These are phyloP conservation scores for Heterobasidion irregulare DNA, from an alignment of 1,284 basidiomycete species.

Conservation along the genomic window DNA sequence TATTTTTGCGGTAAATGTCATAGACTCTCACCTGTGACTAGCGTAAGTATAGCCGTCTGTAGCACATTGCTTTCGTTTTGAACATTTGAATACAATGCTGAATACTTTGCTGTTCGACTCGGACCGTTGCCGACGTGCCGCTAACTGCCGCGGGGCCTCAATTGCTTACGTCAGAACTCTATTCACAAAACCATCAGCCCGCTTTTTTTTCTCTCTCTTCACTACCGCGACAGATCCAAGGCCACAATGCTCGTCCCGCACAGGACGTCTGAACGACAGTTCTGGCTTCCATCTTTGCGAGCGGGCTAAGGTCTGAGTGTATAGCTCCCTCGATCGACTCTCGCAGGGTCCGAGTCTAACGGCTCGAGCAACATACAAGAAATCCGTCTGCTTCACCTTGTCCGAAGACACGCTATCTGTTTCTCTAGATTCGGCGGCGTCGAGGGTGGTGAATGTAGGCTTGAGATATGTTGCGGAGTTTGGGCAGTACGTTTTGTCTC, in stretches of 20 bases:
- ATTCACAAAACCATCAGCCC: not conserved
- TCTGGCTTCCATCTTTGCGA: slow-evolving; percentile 28
- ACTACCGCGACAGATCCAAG: slow-evolving; percentile 34
- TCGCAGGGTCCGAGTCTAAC: slow-evolving; percentile 39
- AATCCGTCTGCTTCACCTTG: slow-evolving; percentile 23
- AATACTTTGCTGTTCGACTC: no score
- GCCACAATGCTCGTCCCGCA: slow-evolving; percentile 45
- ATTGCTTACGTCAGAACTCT: not conserved
- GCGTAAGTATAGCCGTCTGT: no score
- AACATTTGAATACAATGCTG: no score
- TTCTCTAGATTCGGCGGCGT: slow-evolving; percentile 3
- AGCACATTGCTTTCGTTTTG: no score
- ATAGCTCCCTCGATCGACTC: slow-evolving; percentile 40
- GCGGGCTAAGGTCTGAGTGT: slow-evolving; percentile 61
- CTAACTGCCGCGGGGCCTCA: not conserved
- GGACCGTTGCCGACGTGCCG: not conserved
- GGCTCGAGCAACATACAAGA: slow-evolving; percentile 43
- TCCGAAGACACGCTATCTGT: slow-evolving; percentile 18
- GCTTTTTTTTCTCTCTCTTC: not conserved
- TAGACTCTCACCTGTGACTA: no score
- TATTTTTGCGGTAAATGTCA: no score
- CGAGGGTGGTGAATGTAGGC: slow-evolving; percentile 11
- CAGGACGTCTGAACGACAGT: slow-evolving; percentile 18
- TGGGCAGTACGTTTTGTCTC: slow-evolving; percentile 14
- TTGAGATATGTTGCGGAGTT: slow-evolving; percentile 24